A percentile compares a stretch with the other conserved stretches of the same genome.
These are phyloP conservation scores for Penicillium decumbens DNA, from an alignment of 2,329 filamentous ascomycete genomes.

Conservation along the genomic window DNA sequence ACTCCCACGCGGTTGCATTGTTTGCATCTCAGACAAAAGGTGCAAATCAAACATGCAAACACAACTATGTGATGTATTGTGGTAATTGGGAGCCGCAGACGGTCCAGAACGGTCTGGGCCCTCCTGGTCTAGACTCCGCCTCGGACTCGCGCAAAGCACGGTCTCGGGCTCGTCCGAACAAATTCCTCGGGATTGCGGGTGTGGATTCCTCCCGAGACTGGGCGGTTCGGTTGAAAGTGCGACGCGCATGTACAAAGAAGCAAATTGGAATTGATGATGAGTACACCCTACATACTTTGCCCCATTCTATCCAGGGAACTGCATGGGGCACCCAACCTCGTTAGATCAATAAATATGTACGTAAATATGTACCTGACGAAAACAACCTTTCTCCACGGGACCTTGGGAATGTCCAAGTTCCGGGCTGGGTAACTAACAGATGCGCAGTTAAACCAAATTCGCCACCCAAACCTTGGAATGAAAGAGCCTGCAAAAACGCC, in stretches of 20 bases:
- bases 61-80: too few species aligned
- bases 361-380: slow-evolving; percentile 22
- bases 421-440: slow-evolving; percentile 11
- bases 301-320: slow-evolving; percentile 6
- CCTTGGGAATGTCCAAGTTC: slow-evolving; percentile 3
- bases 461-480: slow-evolving; percentile 10
- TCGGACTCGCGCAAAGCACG: neutral
- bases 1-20: slow-evolving; percentile 25
- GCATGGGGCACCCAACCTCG: neutral
- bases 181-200: slow-evolving; percentile 1
- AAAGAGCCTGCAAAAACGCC: slow-evolving; percentile 19
- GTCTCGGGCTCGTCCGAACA: slow-evolving; percentile 13
- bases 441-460: slow-evolving; percentile 12
- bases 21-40: slow-evolving; percentile 20
- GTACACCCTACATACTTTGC: slow-evolving; percentile 4
- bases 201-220: neutral
- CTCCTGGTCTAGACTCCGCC: slow-evolving; percentile 30
- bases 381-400: slow-evolving; percentile 8
- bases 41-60: neutral
- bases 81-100: slow-evolving; percentile 13
- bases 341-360: slow-evolving; percentile 9
- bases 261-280: neutral
- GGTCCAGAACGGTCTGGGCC: slow-evolving; percentile 35
- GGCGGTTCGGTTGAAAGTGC: neutral
- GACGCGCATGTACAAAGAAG: neutral